phyloP scores from a whole-genome alignment of 2,329 filamentous ascomycete species.

The Alternaria burnsii region DNA sequence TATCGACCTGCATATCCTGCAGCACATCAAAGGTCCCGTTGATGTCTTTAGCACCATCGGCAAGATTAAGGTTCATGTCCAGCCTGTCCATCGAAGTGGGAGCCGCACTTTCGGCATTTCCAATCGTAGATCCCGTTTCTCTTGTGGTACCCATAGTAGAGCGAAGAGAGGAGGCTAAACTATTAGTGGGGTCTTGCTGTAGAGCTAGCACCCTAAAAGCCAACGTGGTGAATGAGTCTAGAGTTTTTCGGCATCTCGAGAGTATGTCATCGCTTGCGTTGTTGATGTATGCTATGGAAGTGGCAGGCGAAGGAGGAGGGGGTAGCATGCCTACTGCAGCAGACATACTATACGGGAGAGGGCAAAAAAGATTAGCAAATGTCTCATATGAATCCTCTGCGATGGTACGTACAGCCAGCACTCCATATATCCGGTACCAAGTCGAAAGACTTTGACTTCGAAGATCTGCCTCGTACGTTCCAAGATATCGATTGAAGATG shows the following conservation, averaged over 20 bases:
- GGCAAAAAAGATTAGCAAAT: background rate
- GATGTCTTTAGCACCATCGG: constrained; percentile 13
- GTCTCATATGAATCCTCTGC: background rate
- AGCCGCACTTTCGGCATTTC: constrained; percentile 4
- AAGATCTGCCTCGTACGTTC: constrained; percentile 41
- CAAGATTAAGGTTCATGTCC: constrained; percentile 10
- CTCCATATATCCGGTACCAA: constrained; percentile 50
- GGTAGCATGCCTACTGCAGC: constrained; percentile 45
- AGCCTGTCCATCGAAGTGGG: constrained; percentile 18
- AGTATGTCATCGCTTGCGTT: constrained; percentile 25
- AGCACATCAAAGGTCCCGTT: constrained; percentile 31
- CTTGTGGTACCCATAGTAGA: constrained; percentile 22
- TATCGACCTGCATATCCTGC: constrained; percentile 41
- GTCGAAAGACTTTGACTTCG: constrained; percentile 46
- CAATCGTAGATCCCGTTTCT: constrained; percentile 1
- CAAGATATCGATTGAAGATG: constrained; percentile 39
- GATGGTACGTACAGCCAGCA: constrained; percentile 33
- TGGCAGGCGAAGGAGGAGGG: constrained; percentile 21
- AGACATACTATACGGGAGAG: constrained; percentile 21
- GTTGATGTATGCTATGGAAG: constrained; percentile 29
- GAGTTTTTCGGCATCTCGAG: constrained; percentile 34
- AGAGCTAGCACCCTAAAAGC: constrained; percentile 42
- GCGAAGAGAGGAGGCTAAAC: constrained; percentile 32
- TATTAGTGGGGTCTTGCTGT: constrained; percentile 38
- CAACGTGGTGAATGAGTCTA: constrained; percentile 39